Evolutionary conservation across 1,284 basidiomycete species (phyloP).

Genomic region (Sanghuangporus baumii): DNA sequence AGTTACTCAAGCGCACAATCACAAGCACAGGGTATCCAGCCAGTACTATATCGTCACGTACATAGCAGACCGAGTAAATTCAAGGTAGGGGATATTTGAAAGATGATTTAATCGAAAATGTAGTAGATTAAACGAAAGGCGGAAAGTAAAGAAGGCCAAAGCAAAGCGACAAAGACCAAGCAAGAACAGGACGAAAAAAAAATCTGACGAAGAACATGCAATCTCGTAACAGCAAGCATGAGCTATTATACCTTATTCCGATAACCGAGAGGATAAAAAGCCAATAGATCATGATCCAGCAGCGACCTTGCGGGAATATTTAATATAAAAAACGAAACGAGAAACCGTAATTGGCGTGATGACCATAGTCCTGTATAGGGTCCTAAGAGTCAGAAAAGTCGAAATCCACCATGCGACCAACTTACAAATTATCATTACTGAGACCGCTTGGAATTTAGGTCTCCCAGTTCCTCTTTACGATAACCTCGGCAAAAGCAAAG

Average conservation of each 20-base stretch:
- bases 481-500: conserved; percentile 59
- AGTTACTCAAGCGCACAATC: not conserved
- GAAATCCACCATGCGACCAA: conserved; percentile 23
- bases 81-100: too few species aligned
- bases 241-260: not conserved
- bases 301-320: conserved; percentile 1
- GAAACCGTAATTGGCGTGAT: not conserved
- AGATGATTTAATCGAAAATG: not conserved
- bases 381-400: not conserved
- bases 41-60: not conserved
- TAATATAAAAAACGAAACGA: conserved; percentile 3
- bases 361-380: not conserved
- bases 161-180: too few species aligned
- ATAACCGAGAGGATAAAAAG: not conserved
- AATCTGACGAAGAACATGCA: not conserved
- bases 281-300: not conserved
- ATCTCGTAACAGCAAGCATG: not conserved
- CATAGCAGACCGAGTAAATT: not conserved
- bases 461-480: conserved; percentile 23
- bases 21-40: not conserved
- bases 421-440: conserved; percentile 15
- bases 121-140: not conserved
- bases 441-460: not conserved
- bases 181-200: not conserved
- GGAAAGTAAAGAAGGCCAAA: not conserved